Evolutionary conservation across 1,284 basidiomycete genomes (phyloP), one percentile per base, ranked within the genome.

Genomic region (Albatrellus sp.): DNA sequence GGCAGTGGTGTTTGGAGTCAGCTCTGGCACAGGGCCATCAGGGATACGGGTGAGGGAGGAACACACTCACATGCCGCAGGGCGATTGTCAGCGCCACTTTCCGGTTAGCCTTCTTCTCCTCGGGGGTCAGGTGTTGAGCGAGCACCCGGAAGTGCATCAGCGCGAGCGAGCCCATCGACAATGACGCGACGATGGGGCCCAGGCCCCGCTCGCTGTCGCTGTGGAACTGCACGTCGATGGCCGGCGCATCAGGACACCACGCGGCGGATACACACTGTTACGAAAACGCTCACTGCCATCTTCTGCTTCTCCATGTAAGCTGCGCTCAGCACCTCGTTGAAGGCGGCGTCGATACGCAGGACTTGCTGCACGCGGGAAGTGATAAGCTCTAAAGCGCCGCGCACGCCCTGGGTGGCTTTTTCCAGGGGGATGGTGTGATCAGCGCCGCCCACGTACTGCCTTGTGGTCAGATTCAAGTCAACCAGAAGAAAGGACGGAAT

Each of bases 281-380:
- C 5, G 29, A 20, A 44, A n/a, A 40, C 13, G 64, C 78, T 56
- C 55, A 85, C 84, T 44, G 80, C 73, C 85, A 88, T 88, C 56
- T 70, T 80, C 58, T 88, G 85, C 47, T 73, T 69, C 55, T 84
- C 79, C 80, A 88, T 84, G 54, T 88, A 88, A 1, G 80, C 84
- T 32, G 80, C 82, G 47, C 77, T 85, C 29, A 88, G 67, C 30
- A 88, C 69, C 56, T 88, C 85, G 52, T 88, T 88, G 63, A 88
- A 87, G 5, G 16, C 28, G 14, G 1, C 0, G 34, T 59, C 48
- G 41, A 44, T 44, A 14, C 68, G 57, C 2, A 50, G 49, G 13
- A 74, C 64, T 37, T 52, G 46, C 35, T 48, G 38, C 52, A 63
- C 61, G 11, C 79, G 73, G 14, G 60, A 57, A 51, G 75, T 61